Conservation (phyloP, 305 asterid genomes). For the Ajuga reptans region DNA sequence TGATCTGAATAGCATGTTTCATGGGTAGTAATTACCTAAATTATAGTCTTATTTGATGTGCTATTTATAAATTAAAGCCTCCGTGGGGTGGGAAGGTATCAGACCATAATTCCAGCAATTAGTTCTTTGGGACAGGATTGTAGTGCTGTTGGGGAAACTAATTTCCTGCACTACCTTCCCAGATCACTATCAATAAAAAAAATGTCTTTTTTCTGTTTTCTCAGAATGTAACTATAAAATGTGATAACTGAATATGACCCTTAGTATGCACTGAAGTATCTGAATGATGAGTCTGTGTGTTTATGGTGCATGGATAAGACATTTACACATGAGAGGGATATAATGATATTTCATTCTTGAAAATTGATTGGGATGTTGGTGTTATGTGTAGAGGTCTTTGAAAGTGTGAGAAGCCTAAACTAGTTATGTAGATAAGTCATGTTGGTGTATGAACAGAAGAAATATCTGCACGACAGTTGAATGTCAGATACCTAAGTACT, state of each 20-base stretch:
- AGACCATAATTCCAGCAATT: no score
- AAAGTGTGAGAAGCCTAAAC: background rate
- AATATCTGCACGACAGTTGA: background rate
- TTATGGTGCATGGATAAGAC: conserved; percentile 9
- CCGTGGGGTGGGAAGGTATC: no score
- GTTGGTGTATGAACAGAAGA: background rate
- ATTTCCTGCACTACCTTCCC: no score
- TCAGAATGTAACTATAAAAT: background rate
- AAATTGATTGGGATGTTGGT: background rate
- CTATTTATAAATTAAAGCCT: no score
- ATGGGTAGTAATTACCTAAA: no score
- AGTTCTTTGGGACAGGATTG: no score
- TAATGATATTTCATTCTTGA: background rate
- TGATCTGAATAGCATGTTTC: no score
- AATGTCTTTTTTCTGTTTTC: no score
- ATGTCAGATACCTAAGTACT: background rate
- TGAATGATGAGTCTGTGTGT: background rate
- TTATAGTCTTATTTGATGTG: no score
- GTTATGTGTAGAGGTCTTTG: background rate
- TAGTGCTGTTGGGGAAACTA: no score
- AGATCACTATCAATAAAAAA: no score
- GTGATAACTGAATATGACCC: background rate
- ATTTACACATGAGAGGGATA: background rate
- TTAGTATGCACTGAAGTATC: background rate
- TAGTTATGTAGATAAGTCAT: background rate